Evolutionary conservation across 768 basidiomycete species (phyloP), one percentile per base, ranked within the genome.

Genomic region (Termitomyces bulborhizus): DNA sequence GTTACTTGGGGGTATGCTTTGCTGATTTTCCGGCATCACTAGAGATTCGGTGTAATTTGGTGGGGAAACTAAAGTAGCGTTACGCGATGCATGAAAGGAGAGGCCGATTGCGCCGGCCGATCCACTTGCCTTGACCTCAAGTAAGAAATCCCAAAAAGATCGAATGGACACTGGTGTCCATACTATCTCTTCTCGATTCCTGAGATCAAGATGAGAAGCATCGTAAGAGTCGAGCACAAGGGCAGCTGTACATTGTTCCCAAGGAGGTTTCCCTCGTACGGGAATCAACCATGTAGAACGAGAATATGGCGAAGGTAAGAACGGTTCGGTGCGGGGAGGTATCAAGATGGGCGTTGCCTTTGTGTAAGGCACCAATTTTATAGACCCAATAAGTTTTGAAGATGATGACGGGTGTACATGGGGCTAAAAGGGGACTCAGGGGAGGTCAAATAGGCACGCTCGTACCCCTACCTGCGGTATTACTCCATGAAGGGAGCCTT

Each of bases 201-300:
- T 56, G 27, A 62, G 53, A 47, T 60, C 53, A 57, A 24, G 64
- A 57, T 13, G 57, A 57, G 40, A 65, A 42, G 60, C 60, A 27
- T 62, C 52, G n/a, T 59, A 58, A 4, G 57, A 57, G 41, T 72
- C 70, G 37, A 75, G 64, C n/a, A 82, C 51, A 13, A 69, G 65
- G 8, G 76, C 82, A 42, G 66, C 58, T 9, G 81, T 76, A 46
- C 73, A 73, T 31, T 65, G 67, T 11, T 68, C 65, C 79, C 79
- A 85, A 37, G 80, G 81, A 41, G 78, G 59, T 27, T 56, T 63
- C 15, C 84, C 84, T 12, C 82, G 76, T 5, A 85, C 64, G 40
- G 84, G 84, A 37, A 85, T 72, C 15, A 84, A 61, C 84, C 84
- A 85, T 7, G 79, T 76, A 46, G 68, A 69, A 47, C 82, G 77